These are phyloP conservation scores for Kluyveromyces sp. DNA, from an alignment of 1,139 yeast genomes.

Conservation along the genomic window DNA sequence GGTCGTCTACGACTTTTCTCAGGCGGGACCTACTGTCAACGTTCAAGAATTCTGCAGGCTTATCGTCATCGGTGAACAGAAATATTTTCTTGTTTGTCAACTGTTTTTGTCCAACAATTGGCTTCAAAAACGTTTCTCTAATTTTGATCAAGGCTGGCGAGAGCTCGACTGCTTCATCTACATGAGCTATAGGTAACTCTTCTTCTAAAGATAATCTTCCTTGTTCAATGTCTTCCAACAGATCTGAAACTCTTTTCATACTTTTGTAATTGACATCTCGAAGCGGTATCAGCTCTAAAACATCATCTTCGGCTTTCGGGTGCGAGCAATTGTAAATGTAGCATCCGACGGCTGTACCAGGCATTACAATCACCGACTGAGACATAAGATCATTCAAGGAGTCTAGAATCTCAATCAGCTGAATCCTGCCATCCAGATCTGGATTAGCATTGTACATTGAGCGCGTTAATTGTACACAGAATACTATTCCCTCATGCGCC, in stretches of 20 bases:
- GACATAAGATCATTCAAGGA: constrained; percentile 51
- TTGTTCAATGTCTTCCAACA: constrained; percentile 32
- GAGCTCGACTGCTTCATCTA: constrained; percentile 26
- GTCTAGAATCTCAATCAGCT: constrained; percentile 46
- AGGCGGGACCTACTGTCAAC: constrained; percentile 37
- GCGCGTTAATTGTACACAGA: constrained; percentile 54
- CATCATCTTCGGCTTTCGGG: constrained; percentile 27
- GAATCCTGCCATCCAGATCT: constrained; percentile 36
- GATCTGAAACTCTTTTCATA: constrained; percentile 36
- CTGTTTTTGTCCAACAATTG: constrained; percentile 30
- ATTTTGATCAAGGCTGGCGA: constrained; percentile 31
- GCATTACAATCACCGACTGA: constrained; percentile 51
- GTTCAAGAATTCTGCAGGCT: constrained; percentile 39
- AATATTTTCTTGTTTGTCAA: constrained; percentile 42
- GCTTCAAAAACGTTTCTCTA: constrained; percentile 34
- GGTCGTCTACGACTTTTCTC: constrained; percentile 55
- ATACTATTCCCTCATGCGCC: constrained; percentile 55
- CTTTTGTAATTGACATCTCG: constrained; percentile 36
- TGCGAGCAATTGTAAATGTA: constrained; percentile 47
- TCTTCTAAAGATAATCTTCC: constrained; percentile 18
- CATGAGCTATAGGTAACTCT: constrained; percentile 26
- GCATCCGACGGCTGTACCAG: constrained; percentile 61
- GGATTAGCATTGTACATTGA: constrained; percentile 37
- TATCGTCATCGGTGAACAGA: constrained; percentile 54
- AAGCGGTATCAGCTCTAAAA: constrained; percentile 35